phyloP scores from a whole-genome alignment of 345 rosid species.

The Heritiera fomes region DNA sequence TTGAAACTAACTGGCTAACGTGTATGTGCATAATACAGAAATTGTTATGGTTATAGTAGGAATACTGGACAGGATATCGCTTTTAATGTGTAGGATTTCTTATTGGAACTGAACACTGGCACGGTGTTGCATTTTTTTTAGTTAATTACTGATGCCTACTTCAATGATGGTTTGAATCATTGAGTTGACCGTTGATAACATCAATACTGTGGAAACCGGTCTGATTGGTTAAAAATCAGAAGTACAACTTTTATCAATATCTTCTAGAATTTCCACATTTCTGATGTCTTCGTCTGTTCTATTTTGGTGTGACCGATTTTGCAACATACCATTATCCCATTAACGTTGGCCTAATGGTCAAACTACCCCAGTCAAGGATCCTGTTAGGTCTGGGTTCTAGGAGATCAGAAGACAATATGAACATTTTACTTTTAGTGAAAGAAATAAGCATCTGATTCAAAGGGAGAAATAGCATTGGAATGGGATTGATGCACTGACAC shows the following conservation, averaged over 20 bases:
- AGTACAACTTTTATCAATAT: not conserved
- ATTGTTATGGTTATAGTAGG: not conserved
- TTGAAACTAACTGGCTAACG: not conserved
- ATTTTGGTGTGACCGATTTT: not conserved
- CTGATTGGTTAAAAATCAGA: not conserved
- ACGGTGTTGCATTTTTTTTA: not conserved
- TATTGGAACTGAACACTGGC: not conserved
- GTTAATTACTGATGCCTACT: not conserved
- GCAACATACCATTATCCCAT: not conserved
- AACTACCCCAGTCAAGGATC: not conserved
- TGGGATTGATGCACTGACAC: not conserved
- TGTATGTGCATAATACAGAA: not conserved
- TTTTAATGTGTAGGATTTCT: slow-evolving; percentile 8
- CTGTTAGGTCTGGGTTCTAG: not conserved
- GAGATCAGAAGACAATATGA: not conserved
- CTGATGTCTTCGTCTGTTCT: not conserved
- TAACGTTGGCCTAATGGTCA: not conserved
- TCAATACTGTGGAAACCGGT: not conserved
- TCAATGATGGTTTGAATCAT: not conserved
- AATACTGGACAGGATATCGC: slow-evolving; percentile 2
- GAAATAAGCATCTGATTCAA: not conserved
- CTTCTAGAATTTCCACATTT: not conserved
- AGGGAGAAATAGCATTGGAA: not conserved
- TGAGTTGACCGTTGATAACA: not conserved
- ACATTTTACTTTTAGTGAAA: not conserved